These are phyloP conservation scores for Yarrowia divulgata DNA, from an alignment of 805 yeast species.

Conservation along the genomic window DNA sequence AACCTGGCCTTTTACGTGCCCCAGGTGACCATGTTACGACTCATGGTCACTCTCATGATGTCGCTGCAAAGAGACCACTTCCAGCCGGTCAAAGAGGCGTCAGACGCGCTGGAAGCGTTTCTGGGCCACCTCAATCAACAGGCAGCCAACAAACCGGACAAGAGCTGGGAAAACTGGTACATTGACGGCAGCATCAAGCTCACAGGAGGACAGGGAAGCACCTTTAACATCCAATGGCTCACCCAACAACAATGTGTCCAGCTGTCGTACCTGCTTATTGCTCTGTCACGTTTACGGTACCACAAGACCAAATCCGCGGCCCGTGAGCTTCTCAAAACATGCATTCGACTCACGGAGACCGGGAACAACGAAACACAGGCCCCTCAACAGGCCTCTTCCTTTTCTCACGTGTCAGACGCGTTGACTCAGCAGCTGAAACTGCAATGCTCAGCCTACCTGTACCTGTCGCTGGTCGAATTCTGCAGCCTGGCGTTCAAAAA, in stretches of 20 bases:
- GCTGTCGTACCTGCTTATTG: slow-evolving; percentile 9
- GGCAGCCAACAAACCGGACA: slow-evolving; percentile 33
- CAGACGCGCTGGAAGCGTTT: slow-evolving; percentile 6
- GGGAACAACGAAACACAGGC: background rate
- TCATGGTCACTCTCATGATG: slow-evolving; percentile 10
- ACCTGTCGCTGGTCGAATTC: slow-evolving; percentile 26
- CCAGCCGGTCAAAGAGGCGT: slow-evolving; percentile 13
- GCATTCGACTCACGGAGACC: slow-evolving; percentile 5
- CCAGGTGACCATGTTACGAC: slow-evolving; percentile 26
- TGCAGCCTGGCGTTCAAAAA: slow-evolving; percentile 31
- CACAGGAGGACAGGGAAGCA: slow-evolving; percentile 23
- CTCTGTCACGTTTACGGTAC: background rate
- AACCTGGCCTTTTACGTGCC: slow-evolving; percentile 25
- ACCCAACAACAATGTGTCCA: slow-evolving; percentile 21
- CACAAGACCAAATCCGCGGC: slow-evolving; percentile 26
- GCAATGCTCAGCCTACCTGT: slow-evolving; percentile 18
- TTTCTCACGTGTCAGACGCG: slow-evolving; percentile 7
- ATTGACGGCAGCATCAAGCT: slow-evolving; percentile 30
- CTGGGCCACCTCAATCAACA: slow-evolving; percentile 2
- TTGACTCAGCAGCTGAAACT: slow-evolving; percentile 14
- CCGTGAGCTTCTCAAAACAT: slow-evolving; percentile 6
- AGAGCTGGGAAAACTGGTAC: slow-evolving; percentile 38
- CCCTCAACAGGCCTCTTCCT: slow-evolving; percentile 4
- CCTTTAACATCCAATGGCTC: slow-evolving; percentile 31
- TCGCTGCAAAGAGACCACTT: background rate